Evolutionary conservation across 345 rosid genomes (phyloP), one percentile per base, ranked within the genome.

Genomic region (Eucalyptus sp.): DNA sequence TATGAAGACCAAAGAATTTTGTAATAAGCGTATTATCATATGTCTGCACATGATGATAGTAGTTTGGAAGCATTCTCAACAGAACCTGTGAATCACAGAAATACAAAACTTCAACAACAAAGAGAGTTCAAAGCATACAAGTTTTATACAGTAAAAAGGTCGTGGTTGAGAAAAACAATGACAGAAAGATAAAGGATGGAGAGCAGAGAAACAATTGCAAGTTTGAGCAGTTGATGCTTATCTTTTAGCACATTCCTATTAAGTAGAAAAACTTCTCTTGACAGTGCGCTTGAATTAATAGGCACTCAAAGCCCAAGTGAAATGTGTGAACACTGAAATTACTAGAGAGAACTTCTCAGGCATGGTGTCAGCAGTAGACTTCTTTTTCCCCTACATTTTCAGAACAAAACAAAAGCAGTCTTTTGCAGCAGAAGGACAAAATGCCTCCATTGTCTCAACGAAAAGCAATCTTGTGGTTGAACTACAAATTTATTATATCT

Each of bases 1-100:
- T 95, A 93, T 98, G 99, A 92, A 98, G 98, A 89, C 99, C 99
- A 94, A 98, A 98, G 93, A 98, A 97, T 89, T 98, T 98, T 79
- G 99, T 98, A 87, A 98, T 92, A 91, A 98, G 99, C 1, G 99
- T 98, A 91, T 98, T 98, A 90, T 98, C 99, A 91, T 96, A 95
- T 18, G 96, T 91, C 90, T 93, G 94, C 92, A 98, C 99, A 89
- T 98, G 99, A 93, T 95, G 91, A 92, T 97, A 99, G 91, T 97
- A 98, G 88, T 93, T 93, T n/a, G 99, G 99, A 93, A 97, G 98
- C 99, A 98, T 98, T 92, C 95, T 92, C 91, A 98, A 90, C 88
- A 98, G 98, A 91, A 98, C 99, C 99, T 98, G 93, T 86, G 90
- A 54, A 88, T 86, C 71, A 89, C 86, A 93, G 84, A 80, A 88